Base-by-base conservation (phyloP, 1,139 yeast species). In the Suhomyces anneliseae region DNA sequence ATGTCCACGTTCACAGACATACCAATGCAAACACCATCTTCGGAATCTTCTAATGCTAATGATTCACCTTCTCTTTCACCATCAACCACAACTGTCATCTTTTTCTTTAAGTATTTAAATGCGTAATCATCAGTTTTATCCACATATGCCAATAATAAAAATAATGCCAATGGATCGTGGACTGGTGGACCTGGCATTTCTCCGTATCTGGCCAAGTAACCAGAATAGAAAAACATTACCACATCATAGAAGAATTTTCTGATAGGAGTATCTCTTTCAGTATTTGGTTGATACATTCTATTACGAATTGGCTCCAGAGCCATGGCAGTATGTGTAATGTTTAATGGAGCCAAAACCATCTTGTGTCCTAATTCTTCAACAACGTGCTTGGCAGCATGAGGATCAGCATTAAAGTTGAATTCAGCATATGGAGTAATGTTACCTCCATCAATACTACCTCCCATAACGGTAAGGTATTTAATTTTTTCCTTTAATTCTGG, bases 101-200 rank as follows among this genome's bases (percentile, higher is more conserved):
- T 54, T 38, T 67, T 60, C 45, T 63, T 62, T n/a, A 63, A 47
- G 46, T 64, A 68, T 44, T 66, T 68, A 46, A 64, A 64, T n/a
- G 64, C 62, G 49, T 68, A 74, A n/a, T 56, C 60, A 50, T 56
- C 62, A 7, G 56, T 55, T 2, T 59, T 60, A 11, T 68, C 65
- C 36, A 69, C 68, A 31, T 77, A 56, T 4, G 85, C 81, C 39
- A 87, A 62, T 27, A 87, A 60, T 0, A 81, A 80, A 44, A 78
- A 82, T 3, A 87, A 70, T 0, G 96, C 89, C 39, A 87, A 66
- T 0, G 96, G 95, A 60, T 89, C 96, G 63, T 90, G 96, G 1
- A 88, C 75, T 1, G 95, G 92, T 1, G 95, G 93, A 0, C 95
- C 95, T 3, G 63, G 56, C 4, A 50, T 57, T 53, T 78, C 74